Conservation (phyloP, 768 basidiomycete species). For the Candolleomyces eurysporus region DNA sequence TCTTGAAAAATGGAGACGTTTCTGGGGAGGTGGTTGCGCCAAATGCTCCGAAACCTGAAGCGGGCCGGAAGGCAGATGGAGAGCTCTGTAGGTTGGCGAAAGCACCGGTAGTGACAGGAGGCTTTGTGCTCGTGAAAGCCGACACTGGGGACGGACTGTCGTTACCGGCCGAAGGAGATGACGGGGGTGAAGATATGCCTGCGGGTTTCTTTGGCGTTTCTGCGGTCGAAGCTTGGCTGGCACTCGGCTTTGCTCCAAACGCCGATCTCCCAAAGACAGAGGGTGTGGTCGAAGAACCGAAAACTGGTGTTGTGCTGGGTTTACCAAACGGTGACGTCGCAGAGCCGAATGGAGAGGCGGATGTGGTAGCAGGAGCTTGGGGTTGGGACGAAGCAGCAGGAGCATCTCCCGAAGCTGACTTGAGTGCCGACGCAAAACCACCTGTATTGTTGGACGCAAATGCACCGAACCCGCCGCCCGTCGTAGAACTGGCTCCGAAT, state of each 20-base stretch:
- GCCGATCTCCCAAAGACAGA: background rate
- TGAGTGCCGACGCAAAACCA: background rate
- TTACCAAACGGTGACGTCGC: constrained; percentile 15
- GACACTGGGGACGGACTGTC: background rate
- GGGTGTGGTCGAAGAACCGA: constrained; percentile 3
- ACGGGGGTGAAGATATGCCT: constrained; percentile 10
- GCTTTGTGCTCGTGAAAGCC: background rate
- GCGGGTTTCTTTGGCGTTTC: background rate
- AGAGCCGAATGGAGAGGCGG: constrained; percentile 9
- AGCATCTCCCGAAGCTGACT: background rate
- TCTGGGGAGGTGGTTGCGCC: constrained; percentile 35
- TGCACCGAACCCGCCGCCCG: background rate
- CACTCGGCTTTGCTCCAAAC: background rate
- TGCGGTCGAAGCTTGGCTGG: background rate
- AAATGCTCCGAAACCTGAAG: constrained; percentile 48
- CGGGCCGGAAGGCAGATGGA: constrained; percentile 34
- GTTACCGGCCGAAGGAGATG: constrained; percentile 8
- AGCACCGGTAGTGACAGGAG: constrained; percentile 18
- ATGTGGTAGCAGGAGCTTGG: background rate
- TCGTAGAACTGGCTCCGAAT: background rate
- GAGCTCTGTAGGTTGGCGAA: constrained; percentile 30
- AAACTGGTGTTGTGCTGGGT: constrained; percentile 1
- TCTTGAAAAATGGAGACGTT: constrained; percentile 56
- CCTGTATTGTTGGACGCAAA: background rate
- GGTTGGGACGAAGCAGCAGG: background rate